Base-by-base conservation (phyloP, 2,329 filamentous ascomycete species). In the Xylaria sp. region DNA sequence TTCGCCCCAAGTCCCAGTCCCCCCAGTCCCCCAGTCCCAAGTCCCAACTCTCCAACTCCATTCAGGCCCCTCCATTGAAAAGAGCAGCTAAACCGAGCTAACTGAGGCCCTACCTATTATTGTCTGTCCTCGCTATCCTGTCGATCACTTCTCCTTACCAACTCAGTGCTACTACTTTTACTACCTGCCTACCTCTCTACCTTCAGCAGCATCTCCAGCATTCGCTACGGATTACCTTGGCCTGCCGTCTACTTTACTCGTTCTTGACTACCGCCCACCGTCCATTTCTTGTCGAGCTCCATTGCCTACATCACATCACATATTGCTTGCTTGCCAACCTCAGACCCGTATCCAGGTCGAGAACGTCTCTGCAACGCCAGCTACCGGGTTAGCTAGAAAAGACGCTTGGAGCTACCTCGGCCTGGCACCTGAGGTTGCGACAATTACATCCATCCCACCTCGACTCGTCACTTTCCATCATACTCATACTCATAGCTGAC, bases 391-490 rank as follows among this genome's bases (percentile, higher is more conserved):
- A 61, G 48, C 67, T 64, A 78, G 13, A 42, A 13, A 56, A 71
- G 68, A 66, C 75, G 72, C 72, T 75, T 69, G 63, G 69, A 76
- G 72, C 72, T 75, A 69, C 69, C 66, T 65, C 59, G 63, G 61
- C 49, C 60, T 34, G 23, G 37, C 8, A 42, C 42, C 37, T 42
- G 37, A 52, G 35, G 46, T 47, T 57, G 57, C 52, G 44, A 57
- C 59, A 35, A 63, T 60, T 66, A 37, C 18, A 61, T 59, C 57
- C 52, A 50, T 50, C 18, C 30, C 16, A 52, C 47, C 52, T 59
- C 51, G 9, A 42, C 23, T 30, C 23, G 23, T 30, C 23, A 42
- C 37, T 42, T 42, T 42, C 10, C 35, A 16, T 16, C 16, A 16
- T 16, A 16, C 16, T 16, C 23, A 30, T 30, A 30, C 23, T 30